Conservation (phyloP, 306 rosid species). For the Dalbergia oliveri region DNA sequence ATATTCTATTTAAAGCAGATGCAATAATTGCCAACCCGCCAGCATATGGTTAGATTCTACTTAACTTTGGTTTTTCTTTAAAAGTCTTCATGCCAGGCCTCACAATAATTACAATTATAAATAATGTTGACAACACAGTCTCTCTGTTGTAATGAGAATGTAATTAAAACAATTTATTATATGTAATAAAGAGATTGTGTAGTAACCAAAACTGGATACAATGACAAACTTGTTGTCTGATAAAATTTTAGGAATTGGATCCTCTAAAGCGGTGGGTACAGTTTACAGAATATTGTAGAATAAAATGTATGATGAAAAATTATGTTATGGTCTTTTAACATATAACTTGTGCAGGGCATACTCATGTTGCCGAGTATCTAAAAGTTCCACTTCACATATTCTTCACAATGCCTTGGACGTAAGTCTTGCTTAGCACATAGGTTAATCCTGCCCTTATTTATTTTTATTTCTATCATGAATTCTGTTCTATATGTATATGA, state of each 20-base stretch:
- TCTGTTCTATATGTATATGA: constrained; percentile 22
- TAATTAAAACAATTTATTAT: constrained; percentile 33
- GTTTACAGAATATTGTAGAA: not conserved
- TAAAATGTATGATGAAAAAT: constrained; percentile 8
- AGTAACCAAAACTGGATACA: constrained; percentile 4
- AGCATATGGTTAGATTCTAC: constrained; percentile 79
- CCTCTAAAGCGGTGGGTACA: constrained; percentile 2
- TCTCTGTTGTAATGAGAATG: constrained; percentile 31
- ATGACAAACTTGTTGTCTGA: constrained; percentile 19
- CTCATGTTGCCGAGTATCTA: constrained; percentile 87
- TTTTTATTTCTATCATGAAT: constrained; percentile 1
- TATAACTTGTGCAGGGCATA: constrained; percentile 77
- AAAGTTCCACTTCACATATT: constrained; percentile 81
- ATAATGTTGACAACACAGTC: not conserved
- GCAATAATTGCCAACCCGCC: constrained; percentile 98
- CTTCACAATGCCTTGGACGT: constrained; percentile 99
- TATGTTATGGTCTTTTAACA: constrained; percentile 42
- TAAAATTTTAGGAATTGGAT: constrained; percentile 26
- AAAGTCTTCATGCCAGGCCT: not conserved
- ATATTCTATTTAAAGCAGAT: constrained; percentile 69
- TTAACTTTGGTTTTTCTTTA: constrained; percentile 29
- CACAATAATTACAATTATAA: constrained; percentile 3
- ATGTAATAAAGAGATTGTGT: constrained; percentile 27
- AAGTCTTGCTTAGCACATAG: constrained; percentile 63
- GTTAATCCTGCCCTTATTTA: constrained; percentile 39